Base-by-base conservation (phyloP, 140 eudicot species). In the Cichorium intybus region DNA sequence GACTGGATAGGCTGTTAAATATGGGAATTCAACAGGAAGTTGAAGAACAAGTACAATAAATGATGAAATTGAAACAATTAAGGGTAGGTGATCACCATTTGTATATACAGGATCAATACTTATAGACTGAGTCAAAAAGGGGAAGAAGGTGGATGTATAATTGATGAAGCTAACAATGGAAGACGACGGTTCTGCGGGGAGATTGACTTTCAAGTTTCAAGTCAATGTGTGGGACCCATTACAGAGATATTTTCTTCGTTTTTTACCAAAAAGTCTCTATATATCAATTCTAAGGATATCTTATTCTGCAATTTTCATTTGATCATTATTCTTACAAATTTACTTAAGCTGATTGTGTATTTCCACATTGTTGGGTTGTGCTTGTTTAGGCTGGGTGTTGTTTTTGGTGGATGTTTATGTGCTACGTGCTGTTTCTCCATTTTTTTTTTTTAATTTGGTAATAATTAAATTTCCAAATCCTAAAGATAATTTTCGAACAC, bases 151-250 rank as follows among this genome's bases (percentile, higher is more conserved):
- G 27, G 49, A 39, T 54, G 64, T 37, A 54, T 41, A 55, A 24
- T 24, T 14, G 47, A 55, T 55, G 7, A 27, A 55, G 26, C 16
- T 27, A 43, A 41, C 45, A 56, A 43, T 68, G 48, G 65, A 68
- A 53, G 63, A 66, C 15, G 72, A 21, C 33, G 49, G 48, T 64
- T 24, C 6, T 50, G 15, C 10, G 61, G 27, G 24, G n/a, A 70
- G 75, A 60, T 61, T 50, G 76, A 71, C 55, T 50, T 71, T 3
- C 70, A 35, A 46, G 76, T n/a, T n/a, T n/a, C n/a, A n/a, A n/a
- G 35, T 37, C 24, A 31, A 43, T 43, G 20, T 15, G n/a, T n/a
- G n/a, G n/a, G n/a, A 60, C 53, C 51, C 35, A 11, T 2, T 58
- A 31, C 52, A 18, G 41, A 49, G 10, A 60, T 49, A 17, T 24